Percentiles rank a stretch among this genome's conserved stretches.
phyloP scores from a whole-genome alignment of 2,329 filamentous ascomycete genomes.

The Aaosphaeria pasadenensis region DNA sequence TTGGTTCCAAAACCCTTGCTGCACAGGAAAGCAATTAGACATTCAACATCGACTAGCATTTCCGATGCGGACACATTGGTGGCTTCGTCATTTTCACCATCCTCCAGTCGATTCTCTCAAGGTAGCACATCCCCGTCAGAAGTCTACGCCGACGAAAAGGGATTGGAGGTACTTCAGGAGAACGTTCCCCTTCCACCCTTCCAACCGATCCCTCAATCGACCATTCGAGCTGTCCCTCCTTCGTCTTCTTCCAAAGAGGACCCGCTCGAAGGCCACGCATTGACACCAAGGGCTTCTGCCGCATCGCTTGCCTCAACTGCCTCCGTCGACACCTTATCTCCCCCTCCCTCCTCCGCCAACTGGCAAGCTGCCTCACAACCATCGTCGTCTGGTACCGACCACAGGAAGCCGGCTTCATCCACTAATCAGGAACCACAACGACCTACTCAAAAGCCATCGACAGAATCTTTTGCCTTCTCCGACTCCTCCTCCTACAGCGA shows the following conservation, averaged over 20 bases:
- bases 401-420: constrained; percentile 31
- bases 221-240: constrained; percentile 33
- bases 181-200: constrained; percentile 13
- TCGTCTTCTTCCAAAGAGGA: constrained; percentile 26
- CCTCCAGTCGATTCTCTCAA: constrained; percentile 38
- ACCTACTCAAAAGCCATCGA: constrained; percentile 27
- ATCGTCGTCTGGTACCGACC: constrained; percentile 25
- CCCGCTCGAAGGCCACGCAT: constrained; percentile 28
- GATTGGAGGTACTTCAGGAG: constrained; percentile 33
- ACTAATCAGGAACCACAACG: constrained; percentile 26
- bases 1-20: constrained; percentile 33
- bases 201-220: constrained; percentile 17
- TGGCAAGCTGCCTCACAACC: constrained; percentile 20
- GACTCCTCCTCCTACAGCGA: constrained; percentile 32
- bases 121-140: constrained; percentile 38
- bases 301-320: constrained; percentile 32
- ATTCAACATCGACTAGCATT: constrained; percentile 35
- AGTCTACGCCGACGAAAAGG: constrained; percentile 25
- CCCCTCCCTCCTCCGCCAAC: constrained; percentile 19
- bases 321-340: constrained; percentile 20
- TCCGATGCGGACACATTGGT: constrained; percentile 39
- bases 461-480: constrained; percentile 35
- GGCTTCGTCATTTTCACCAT: constrained; percentile 34
- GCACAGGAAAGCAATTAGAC: constrained; percentile 32
- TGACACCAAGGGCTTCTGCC: constrained; percentile 34